phyloP scores from a whole-genome alignment of 345 rosid genomes.

The Murraya paniculata region DNA sequence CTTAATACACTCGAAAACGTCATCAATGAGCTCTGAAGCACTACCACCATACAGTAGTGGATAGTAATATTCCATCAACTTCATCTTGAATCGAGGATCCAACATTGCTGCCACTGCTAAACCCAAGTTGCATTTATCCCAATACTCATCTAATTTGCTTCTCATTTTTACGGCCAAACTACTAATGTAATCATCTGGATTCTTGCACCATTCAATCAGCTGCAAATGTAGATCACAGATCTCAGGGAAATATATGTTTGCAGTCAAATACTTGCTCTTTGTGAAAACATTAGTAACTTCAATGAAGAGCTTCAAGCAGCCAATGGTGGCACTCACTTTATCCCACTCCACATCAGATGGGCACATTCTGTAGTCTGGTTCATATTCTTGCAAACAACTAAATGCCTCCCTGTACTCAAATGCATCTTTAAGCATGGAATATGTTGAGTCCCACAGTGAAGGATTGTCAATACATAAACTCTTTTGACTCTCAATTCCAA shows the following conservation, averaged over 20 bases:
- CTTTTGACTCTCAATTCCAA: constrained; percentile 40
- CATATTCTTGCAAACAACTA: constrained; percentile 42
- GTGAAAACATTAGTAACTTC: constrained; percentile 52
- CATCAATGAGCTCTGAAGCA: constrained; percentile 55
- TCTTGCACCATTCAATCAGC: constrained; percentile 72
- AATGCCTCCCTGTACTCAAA: constrained; percentile 47
- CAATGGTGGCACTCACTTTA: constrained; percentile 33
- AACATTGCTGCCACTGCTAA: constrained; percentile 72
- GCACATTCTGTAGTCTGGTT: constrained; percentile 31
- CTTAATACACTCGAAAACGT: constrained; percentile 52
- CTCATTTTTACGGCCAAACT: constrained; percentile 60
- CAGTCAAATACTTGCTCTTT: constrained; percentile 45
- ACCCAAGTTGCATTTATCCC: constrained; percentile 67
- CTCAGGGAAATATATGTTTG: constrained; percentile 65
- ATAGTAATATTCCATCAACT: constrained; percentile 73
- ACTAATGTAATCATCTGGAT: constrained; percentile 52
- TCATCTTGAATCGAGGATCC: constrained; percentile 86
- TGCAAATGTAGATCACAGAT: constrained; percentile 62
- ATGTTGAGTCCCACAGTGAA: constrained; percentile 62
- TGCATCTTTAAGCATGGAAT: constrained; percentile 62
- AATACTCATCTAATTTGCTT: constrained; percentile 60
- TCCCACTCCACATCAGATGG: constrained; percentile 73
- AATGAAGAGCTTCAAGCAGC: constrained; percentile 58
- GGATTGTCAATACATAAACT: constrained; percentile 50
- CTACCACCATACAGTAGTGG: constrained; percentile 53